Base-by-base conservation (phyloP, 495 filamentous ascomycete genomes). In the Aspergillus asperescens region DNA sequence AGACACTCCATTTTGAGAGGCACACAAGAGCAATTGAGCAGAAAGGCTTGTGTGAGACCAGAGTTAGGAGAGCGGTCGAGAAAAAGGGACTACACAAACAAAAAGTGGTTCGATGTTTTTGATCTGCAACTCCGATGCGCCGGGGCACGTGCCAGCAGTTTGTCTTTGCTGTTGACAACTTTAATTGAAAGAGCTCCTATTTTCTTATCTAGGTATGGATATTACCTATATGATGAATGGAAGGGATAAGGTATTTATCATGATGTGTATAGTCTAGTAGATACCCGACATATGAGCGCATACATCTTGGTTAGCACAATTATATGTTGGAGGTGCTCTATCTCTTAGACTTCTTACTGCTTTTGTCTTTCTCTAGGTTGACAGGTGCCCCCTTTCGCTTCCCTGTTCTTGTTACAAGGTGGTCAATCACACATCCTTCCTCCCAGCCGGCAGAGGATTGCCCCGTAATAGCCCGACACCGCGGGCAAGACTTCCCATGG, bases 401-500 rank as follows among this genome's bases (percentile, higher is more conserved):
- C 8, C 74, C 74, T 4, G 70, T 71, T 34, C 77, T 66, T 12
- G 52, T 72, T 0, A 80, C 70, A 23, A 80, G 53, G 55, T 77
- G 69, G 42, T 80, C 77, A 59, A 80, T 78, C 16, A 71, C 65
- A 65, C 77, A 80, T 0, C 71, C 76, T 3, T 75, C 55, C 0
- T 69, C 67, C 77, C 77, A 78, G 0, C 69, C 74, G 9, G 61
- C 69, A 53, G 69, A 69, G 1, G 58, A 67, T 37, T 73, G 58
- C 0, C 75, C 71, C 1, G 75, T 78, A 29, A 65, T 58, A 1
- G 87, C 87, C 43, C 82, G 78, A 62, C 93, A 98, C 46, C 87
- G 77, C 4, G 78, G 79, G 70, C 93, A 98, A 0, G 69, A 72
- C 63, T 88, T 86, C 1, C 93, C 93, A 68, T 98, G 93, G 3